Evolutionary conservation across 345 rosid species (phyloP).

Genomic region (Conringia planisiliqua): DNA sequence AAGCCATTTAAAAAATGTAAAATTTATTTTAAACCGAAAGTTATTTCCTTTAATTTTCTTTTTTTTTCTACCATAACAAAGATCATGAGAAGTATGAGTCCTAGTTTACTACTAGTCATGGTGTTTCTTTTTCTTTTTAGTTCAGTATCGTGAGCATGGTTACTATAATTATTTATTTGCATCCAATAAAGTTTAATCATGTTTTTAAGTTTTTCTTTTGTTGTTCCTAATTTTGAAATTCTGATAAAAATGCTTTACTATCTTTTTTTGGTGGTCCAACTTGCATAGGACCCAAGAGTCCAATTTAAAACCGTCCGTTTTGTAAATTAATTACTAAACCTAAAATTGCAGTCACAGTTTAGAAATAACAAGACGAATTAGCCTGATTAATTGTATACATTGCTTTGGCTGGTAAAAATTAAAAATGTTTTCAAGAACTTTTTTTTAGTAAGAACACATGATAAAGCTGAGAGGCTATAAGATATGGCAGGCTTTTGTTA

Average conservation of each 20-base stretch:
- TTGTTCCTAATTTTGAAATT: background rate
- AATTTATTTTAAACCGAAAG: conserved; percentile 7
- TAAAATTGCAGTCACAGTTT: too few species aligned
- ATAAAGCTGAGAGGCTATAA: conserved; percentile 25
- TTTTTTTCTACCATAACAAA: background rate
- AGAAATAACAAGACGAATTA: background rate
- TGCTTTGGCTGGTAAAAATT: conserved; percentile 9
- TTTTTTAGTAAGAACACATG: conserved; percentile 18
- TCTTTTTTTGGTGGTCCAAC: background rate
- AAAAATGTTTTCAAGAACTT: background rate
- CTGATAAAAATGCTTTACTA: background rate
- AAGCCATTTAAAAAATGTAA: background rate
- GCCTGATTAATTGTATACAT: background rate
- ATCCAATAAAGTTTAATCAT: background rate
- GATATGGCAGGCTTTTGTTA: conserved; percentile 28
- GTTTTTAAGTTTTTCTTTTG: background rate
- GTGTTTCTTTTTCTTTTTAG: background rate
- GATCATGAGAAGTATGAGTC: conserved; percentile 21
- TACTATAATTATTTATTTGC: background rate
- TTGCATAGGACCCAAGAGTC: background rate
- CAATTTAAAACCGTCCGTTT: background rate
- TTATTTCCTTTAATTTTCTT: background rate
- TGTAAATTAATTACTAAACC: background rate
- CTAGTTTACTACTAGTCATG: conserved; percentile 9
- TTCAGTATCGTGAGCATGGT: conserved; percentile 6